Evolutionary conservation across 495 filamentous ascomycete species (phyloP).

Genomic region (Daldinia childiae): DNA sequence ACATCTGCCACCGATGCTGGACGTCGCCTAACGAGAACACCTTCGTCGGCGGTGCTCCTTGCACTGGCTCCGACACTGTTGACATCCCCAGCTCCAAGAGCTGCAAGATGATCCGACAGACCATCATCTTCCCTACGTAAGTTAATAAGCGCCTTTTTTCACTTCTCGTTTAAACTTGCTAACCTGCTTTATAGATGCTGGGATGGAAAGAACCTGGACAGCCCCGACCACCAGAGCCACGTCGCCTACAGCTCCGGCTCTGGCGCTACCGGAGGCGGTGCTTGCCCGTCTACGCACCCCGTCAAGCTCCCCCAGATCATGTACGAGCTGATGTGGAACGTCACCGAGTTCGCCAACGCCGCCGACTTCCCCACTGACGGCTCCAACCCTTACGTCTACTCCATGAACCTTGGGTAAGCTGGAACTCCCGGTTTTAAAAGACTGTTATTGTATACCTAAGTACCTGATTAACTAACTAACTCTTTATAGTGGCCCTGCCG

Average conservation of each 20-base stretch:
- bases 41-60: conserved; percentile 59
- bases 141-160: conserved; percentile 17
- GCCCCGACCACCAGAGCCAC: conserved; percentile 70
- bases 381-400: conserved; percentile 65
- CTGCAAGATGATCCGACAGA: conserved; percentile 67
- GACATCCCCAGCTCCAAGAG: conserved; percentile 61
- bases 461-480: not conserved
- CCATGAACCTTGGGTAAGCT: conserved; percentile 61
- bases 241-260: conserved; percentile 64
- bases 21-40: conserved; percentile 56
- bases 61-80: conserved; percentile 61
- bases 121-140: conserved; percentile 68
- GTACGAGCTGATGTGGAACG: conserved; percentile 74
- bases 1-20: conserved; percentile 68
- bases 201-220: conserved; percentile 66
- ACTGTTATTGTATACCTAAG: not conserved
- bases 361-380: conserved; percentile 63
- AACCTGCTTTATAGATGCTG: conserved; percentile 53
- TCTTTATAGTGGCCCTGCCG: conserved; percentile 52
- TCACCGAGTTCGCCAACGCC: conserved; percentile 62
- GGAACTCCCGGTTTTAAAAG: not conserved
- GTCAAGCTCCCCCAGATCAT: conserved; percentile 73
- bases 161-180: conserved; percentile 5
- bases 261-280: conserved; percentile 62
- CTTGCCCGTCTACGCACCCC: conserved; percentile 69